Percentiles rank a stretch among this genome's conserved stretches.
Conservation (phyloP, 164 flowering plant species). For the Vitis riparia region DNA sequence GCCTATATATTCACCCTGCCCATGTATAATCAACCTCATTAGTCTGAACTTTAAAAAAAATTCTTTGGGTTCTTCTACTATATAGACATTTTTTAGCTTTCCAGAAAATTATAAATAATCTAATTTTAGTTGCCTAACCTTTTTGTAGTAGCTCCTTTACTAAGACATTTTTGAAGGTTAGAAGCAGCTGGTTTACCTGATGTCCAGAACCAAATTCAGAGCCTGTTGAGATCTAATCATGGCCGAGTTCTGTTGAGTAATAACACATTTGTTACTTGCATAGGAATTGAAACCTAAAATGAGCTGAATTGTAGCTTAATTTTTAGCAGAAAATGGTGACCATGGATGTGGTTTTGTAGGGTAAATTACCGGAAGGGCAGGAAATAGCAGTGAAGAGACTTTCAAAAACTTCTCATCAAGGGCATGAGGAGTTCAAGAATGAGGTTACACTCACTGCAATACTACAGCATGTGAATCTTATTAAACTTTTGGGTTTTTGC, state of each 20-base stretch:
- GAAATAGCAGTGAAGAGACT: slow-evolving; percentile 26
- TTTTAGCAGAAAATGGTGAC: not conserved
- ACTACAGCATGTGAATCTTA: slow-evolving; percentile 25
- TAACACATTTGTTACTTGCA: not conserved
- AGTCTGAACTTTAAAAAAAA: too few species aligned
- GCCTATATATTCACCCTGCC: too few species aligned
- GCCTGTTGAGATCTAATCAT: not conserved
- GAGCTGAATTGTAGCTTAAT: not conserved
- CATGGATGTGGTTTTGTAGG: slow-evolving; percentile 1
- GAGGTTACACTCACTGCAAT: slow-evolving; percentile 22
- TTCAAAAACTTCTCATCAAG: slow-evolving; percentile 20
- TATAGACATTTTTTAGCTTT: too few species aligned
- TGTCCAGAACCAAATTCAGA: not conserved
- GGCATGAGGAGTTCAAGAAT: slow-evolving; percentile 21
- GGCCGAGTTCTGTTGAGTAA: not conserved
- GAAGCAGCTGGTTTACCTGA: too few species aligned
- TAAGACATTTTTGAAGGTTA: too few species aligned
- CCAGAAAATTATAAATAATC: too few species aligned
- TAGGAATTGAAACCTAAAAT: not conserved
- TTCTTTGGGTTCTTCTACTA: too few species aligned
- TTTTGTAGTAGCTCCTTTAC: too few species aligned
- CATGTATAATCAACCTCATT: too few species aligned
- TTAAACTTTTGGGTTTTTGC: slow-evolving; percentile 19
- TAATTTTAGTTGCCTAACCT: too few species aligned
- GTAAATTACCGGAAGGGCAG: slow-evolving; percentile 11